phyloP scores from a whole-genome alignment of 192 early-diverging fungal genomes.

The Umbelopsis ramanniana region DNA sequence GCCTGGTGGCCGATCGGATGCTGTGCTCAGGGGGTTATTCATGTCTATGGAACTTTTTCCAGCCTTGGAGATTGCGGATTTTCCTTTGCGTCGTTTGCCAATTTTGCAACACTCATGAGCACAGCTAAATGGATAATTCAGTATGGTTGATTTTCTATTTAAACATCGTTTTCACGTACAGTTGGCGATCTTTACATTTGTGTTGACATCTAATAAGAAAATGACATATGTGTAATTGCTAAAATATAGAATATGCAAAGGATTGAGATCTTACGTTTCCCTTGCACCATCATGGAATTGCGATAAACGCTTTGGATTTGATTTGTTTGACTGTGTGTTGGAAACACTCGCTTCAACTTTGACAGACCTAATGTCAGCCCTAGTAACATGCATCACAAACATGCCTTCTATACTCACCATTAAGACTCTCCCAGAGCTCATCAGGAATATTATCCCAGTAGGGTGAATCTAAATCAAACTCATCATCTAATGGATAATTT shows the following conservation, averaged over 20 bases:
- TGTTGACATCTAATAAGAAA: neutral
- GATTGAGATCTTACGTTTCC: neutral
- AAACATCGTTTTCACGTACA: neutral
- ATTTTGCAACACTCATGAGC: constrained; percentile 5
- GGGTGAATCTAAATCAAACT: neutral
- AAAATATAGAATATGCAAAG: neutral
- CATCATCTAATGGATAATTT: neutral
- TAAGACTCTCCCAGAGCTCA: neutral
- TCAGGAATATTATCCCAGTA: neutral
- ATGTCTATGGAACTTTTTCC: neutral
- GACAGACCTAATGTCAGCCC: too few relatives aligned
- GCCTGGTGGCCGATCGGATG: neutral
- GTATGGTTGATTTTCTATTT: neutral
- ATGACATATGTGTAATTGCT: neutral
- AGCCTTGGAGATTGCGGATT: too few relatives aligned
- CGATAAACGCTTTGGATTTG: neutral
- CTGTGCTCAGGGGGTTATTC: neutral
- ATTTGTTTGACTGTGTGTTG: neutral
- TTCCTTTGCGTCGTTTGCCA: neutral
- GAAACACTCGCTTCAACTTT: too few relatives aligned
- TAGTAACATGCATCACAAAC: neutral
- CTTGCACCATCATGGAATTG: neutral
- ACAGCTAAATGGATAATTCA: neutral
- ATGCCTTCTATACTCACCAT: neutral
- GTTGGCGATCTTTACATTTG: constrained; percentile 6